These are phyloP conservation scores for Onygenales sp. DNA, from an alignment of 2,329 filamentous ascomycete species.

Conservation along the genomic window DNA sequence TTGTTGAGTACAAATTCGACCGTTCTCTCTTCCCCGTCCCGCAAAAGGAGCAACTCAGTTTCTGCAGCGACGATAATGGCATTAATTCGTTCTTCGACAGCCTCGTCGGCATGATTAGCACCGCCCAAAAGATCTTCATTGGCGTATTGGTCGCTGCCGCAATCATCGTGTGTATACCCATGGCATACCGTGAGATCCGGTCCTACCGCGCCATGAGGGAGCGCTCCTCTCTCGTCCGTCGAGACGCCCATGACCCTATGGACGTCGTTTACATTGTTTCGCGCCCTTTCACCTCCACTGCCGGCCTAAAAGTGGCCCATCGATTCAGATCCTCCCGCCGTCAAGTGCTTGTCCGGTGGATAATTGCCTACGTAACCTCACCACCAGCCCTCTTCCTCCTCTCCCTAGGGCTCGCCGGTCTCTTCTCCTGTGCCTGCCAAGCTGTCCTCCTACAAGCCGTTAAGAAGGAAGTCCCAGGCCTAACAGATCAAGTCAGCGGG, in stretches of 20 bases:
- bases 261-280: slow-evolving; percentile 84
- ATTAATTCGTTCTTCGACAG: slow-evolving; percentile 76
- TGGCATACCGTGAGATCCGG: slow-evolving; percentile 71
- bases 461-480: slow-evolving; percentile 63
- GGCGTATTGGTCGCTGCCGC: slow-evolving; percentile 64
- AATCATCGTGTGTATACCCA: slow-evolving; percentile 62
- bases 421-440: slow-evolving; percentile 76
- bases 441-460: slow-evolving; percentile 65
- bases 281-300: slow-evolving; percentile 62
- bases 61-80: slow-evolving; percentile 77
- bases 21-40: slow-evolving; percentile 71
- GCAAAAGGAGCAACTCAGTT: slow-evolving; percentile 68
- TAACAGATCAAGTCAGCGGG: slow-evolving; percentile 63
- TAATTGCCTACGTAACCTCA: slow-evolving; percentile 78
- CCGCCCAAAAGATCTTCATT: slow-evolving; percentile 66
- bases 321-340: slow-evolving; percentile 53
- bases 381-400: slow-evolving; percentile 77
- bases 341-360: slow-evolving; percentile 71
- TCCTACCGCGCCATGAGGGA: slow-evolving; percentile 65
- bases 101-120: slow-evolving; percentile 56
- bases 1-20: slow-evolving; percentile 70
- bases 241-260: slow-evolving; percentile 64
- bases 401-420: slow-evolving; percentile 68
- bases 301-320: slow-evolving; percentile 61
- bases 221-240: slow-evolving; percentile 56